A percentile compares a stretch with the other conserved stretches of the same genome.
Conservation (phyloP, 2,329 filamentous ascomycete genomes). For the Penicillium freii region DNA sequence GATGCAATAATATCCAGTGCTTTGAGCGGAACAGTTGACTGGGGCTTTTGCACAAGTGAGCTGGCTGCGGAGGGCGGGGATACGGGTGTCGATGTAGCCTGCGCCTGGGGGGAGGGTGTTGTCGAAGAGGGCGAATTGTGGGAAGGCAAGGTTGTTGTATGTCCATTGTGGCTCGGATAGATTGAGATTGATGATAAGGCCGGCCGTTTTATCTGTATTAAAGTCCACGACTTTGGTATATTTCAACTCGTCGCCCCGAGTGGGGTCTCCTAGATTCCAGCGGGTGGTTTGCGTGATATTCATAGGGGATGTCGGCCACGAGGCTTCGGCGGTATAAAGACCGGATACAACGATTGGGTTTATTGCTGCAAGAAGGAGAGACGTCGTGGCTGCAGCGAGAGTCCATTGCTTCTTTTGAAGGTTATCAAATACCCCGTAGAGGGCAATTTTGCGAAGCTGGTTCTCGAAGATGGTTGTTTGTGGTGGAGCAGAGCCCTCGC, state of each 20-base stretch:
- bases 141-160: constrained; percentile 30
- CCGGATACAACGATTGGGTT: constrained; percentile 18
- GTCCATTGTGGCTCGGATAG: constrained; percentile 35
- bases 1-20: background rate
- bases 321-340: constrained; percentile 6
- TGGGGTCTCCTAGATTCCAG: constrained; percentile 6
- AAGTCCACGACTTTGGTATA: background rate
- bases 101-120: no score
- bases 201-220: background rate
- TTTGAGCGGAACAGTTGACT: background rate
- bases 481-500: constrained; percentile 6
- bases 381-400: constrained; percentile 10
- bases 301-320: background rate
- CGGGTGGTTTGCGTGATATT: background rate
- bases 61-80: background rate
- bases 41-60: background rate
- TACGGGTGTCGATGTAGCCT: background rate
- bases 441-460: constrained; percentile 28
- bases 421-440: constrained; percentile 57
- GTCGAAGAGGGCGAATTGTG: background rate
- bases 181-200: constrained; percentile 27
- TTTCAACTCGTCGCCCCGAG: background rate
- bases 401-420: constrained; percentile 16
- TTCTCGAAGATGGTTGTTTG: constrained; percentile 19
- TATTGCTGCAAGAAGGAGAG: constrained; percentile 15